A percentile compares a stretch with the other conserved stretches of the same genome.
Conservation (phyloP, 257 asterid genomes). For the Jacaranda mimosifolia region DNA sequence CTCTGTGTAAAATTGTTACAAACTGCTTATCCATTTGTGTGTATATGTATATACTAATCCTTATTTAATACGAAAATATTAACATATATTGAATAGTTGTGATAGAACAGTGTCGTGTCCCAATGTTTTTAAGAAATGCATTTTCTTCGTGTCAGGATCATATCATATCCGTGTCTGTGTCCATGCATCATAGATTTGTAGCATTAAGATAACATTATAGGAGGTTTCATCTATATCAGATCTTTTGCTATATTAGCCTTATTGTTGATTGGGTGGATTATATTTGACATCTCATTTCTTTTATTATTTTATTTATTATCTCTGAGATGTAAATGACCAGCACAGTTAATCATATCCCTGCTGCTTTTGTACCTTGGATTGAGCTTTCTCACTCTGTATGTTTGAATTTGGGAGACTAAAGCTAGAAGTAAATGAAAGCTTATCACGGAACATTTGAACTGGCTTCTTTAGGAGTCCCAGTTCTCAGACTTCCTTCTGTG, state of each 20-base stretch:
- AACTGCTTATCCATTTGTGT: no score
- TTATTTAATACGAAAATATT: no score
- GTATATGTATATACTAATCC: no score
- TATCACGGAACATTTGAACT: not conserved
- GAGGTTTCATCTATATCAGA: not conserved
- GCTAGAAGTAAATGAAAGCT: not conserved
- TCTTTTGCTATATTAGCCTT: not conserved
- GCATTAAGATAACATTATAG: slow-evolving; percentile 6
- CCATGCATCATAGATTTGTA: not conserved
- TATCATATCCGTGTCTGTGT: not conserved
- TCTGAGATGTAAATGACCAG: not conserved
- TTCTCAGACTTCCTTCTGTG: not conserved
- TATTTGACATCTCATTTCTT: not conserved
- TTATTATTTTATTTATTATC: not conserved
- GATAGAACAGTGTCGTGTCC: no score
- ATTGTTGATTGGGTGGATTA: not conserved
- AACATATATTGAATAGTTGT: no score
- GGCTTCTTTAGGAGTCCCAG: not conserved
- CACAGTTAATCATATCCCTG: no score
- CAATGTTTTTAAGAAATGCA: no score
- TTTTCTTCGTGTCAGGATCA: no score
- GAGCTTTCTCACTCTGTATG: not conserved
- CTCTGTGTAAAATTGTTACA: no score
- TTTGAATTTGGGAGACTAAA: not conserved
- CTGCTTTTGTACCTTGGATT: no score